Base-by-base conservation (phyloP, 176 grass and related monocot genomes). In the Typha latifolia region DNA sequence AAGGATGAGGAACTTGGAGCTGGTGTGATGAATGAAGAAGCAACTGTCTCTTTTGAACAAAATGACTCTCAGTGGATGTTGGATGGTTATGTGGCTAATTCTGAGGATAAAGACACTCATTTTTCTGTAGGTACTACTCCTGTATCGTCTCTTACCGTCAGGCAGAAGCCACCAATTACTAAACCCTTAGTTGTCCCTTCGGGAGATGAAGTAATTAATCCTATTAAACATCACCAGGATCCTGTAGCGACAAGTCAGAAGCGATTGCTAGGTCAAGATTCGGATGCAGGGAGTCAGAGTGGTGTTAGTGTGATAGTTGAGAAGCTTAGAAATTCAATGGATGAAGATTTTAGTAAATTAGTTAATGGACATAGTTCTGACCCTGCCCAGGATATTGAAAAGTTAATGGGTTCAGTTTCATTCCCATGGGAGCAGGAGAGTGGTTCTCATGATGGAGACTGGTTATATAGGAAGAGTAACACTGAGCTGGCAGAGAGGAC, bases 401-500 rank as follows among this genome's bases (percentile, higher is more conserved):
- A 73, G 57, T 74, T 74, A 48, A 29, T 88, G 12, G 79, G 80
- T 68, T 53, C 75, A 43, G 86, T 87, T 51, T 77, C 80, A 31
- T 74, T 92, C 13, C 93, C 93, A 78, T 92, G 93, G 93, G 80
- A 80, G 72, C 86, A 80, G 57, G 80, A 77, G 18, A 72, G 29
- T 16, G 85, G 73, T 12, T 78, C 62, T 50, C 26, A 31, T 1
- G 55, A 63, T 50, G 66, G 77, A 23, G 50, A 72, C 14, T 37
- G 47, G 5, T 49, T 13, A 1, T 32, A 53, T 12, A 84, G 18
- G 51, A 83, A 50, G 52, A 86, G 52, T 22, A 89, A 97, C 68
- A 80, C 85, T 2, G 83, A 89, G 64, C 47, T 90, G 43, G 88
- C 93, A 23, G 88, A 97, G 69, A 86, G 48, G 72, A 87, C 75